Base-by-base conservation (phyloP, 2,329 filamentous ascomycete species). In the Exophiala sp. region DNA sequence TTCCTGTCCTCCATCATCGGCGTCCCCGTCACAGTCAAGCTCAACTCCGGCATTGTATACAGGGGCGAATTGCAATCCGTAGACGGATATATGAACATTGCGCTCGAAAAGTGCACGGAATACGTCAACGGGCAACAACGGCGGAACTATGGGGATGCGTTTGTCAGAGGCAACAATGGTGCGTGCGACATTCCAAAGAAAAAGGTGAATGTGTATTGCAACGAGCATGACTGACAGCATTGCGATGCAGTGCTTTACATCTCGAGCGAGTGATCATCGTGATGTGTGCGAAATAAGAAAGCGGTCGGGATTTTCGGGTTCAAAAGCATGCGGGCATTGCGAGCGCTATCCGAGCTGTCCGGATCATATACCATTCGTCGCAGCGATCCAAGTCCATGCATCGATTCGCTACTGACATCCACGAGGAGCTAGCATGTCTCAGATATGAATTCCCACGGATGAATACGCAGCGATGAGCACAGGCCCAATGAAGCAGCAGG, bases 71-170 rank as follows among this genome's bases (percentile, higher is more conserved):
- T 97, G 35, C 91, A 97, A 71, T 96, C 91, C 0, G 92, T 99
- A 46, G 94, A 99, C 72, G 94, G 94, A 48, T 99, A 97, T 75
- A 99, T 99, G 94, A 99, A 99, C 75, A 96, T 99, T 70, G 92
- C 94, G 10, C 82, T 99, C 29, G 94, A 99, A 73, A 94, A 96
- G 75, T 95, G 91, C 16, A 86, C 89, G 62, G 94, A 99, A 74
- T 91, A 86, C 65, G 87, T 96, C 63, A 87, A 95, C 67, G 92
- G 91, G 39, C 82, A 85, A 61, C 84, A 92, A 73, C 82, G 88
- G 65, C 82, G 89, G 65, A 88, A 83, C 50, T 96, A 96, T 69
- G 92, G 92, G 6, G 92, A 97, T 77, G 90, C 92, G 4, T 97
- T 97, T 71, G 88, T 97, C 54, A 83, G 92, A 71, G 92, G 92